Conservation (phyloP, 768 basidiomycete species). For the Tephrocybe sp. region DNA sequence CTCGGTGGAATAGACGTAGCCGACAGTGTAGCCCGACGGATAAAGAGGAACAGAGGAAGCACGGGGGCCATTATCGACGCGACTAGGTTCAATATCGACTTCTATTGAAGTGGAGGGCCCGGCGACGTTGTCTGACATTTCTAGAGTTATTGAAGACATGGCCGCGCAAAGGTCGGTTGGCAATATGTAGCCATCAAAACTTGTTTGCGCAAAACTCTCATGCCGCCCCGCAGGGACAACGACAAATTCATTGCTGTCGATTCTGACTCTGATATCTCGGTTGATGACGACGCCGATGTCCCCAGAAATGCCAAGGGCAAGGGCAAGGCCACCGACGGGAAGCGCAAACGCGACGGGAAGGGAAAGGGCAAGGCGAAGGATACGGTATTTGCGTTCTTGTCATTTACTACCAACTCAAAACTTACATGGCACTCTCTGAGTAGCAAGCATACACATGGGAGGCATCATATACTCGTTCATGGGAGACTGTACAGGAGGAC, state of each 20-base stretch:
- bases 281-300: conserved; percentile 50
- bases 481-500: conserved; percentile 98
- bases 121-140: conserved; percentile 11
- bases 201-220: conserved; percentile 17
- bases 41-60: conserved; percentile 45
- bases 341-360: conserved; percentile 20
- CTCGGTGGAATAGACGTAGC: conserved; percentile 81
- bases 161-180: not conserved
- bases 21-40: conserved; percentile 51
- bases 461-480: conserved; percentile 89
- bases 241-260: conserved; percentile 54
- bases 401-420: conserved; percentile 4
- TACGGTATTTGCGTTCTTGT: conserved; percentile 27
- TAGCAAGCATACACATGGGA: conserved; percentile 95
- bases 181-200: not conserved
- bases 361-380: conserved; percentile 61
- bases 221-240: conserved; percentile 35
- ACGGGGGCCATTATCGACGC: conserved; percentile 24
- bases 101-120: conserved; percentile 10
- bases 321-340: conserved; percentile 36
- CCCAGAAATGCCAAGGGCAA: conserved; percentile 41
- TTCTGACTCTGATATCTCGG: conserved; percentile 73
- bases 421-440: conserved; percentile 1
- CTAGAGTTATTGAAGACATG: not conserved
- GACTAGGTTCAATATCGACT: not conserved